Conservation (phyloP, 495 filamentous ascomycete species). For the Tuber melanosporum region DNA sequence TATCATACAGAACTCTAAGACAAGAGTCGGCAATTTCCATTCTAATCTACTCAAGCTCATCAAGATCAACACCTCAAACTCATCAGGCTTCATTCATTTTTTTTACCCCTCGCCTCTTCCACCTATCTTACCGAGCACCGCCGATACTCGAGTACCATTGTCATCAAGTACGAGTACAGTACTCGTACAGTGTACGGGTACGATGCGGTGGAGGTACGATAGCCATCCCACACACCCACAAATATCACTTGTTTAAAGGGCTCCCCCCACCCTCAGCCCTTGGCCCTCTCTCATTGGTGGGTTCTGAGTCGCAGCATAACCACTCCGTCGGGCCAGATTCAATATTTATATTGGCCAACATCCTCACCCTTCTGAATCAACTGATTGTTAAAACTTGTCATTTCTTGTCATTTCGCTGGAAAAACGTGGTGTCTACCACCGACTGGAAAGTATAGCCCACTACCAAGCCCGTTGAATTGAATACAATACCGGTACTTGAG, state of each 20-base stretch:
- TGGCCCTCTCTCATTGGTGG: conserved; percentile 3
- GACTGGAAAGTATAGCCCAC: conserved; percentile 3
- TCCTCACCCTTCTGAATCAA: conserved; percentile 2
- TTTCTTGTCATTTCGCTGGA: neutral
- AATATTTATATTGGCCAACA: conserved; percentile 21
- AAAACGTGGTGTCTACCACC: neutral
- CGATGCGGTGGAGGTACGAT: neutral
- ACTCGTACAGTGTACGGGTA: too few relatives aligned
- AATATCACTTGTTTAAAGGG: neutral
- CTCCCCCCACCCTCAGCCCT: neutral
- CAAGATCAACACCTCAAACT: neutral
- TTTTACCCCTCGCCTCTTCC: neutral
- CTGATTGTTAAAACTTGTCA: neutral
- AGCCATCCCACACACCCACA: neutral
- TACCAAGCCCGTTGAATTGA: conserved; percentile 5
- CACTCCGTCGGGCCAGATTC: conserved; percentile 21
- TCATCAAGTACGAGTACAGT: neutral
- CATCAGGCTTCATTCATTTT: neutral
- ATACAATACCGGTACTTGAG: conserved; percentile 3
- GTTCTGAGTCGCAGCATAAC: conserved; percentile 11
- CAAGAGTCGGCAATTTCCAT: conserved; percentile 2
- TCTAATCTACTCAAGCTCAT: neutral
- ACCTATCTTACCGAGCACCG: neutral
- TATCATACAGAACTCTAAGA: neutral
- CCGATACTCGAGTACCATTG: neutral